Base-by-base conservation (phyloP, 345 rosid genomes). In the Brassica napus region DNA sequence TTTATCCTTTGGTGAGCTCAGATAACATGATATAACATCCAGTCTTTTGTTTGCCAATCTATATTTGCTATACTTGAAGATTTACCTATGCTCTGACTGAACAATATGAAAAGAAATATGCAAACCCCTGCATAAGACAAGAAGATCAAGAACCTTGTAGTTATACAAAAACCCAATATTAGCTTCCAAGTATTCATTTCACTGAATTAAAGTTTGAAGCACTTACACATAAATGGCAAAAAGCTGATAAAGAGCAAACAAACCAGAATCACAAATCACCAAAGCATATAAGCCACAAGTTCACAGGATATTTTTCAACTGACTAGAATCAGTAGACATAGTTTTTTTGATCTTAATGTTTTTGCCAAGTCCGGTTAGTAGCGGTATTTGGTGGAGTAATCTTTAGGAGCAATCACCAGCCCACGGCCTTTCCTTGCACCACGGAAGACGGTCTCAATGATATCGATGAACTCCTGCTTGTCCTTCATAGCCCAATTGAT, bases 401-500 rank as follows among this genome's bases (percentile, higher is more conserved):
- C 98, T 77, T 95, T 95, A 0, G 96, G 96, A 74, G 99, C 99
- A 84, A 90, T 95, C 52, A 95, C 99, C 16, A 91, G 84, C 77
- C 99, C 96, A 39, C 99, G 96, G 8, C 97, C 97, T 64, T 91
- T 95, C 79, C 96, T 86, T 8, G 97, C 99, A 6, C 98, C 97
- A 0, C 98, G 92, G 71, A 89, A 95, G 3, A 91, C 92, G 0
- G 98, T 95, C 69, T 93, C 97, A n/a, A 95, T 83, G 68, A 95
- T 93, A 79, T 89, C 97, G 0, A 95, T 88, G 80, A 95, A 95
- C 86, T 95, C 98, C 74, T 91, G 98, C 85, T 95, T 95, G 86
- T 95, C 98, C 91, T 95, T 93, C 71, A 95, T 90, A 79, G 97
- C 96, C 94, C 99, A 95, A 71, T 95, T 93, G 80, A 93, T 95